Base-by-base conservation (phyloP, 768 basidiomycete species). In the Lactarius deliciosus region DNA sequence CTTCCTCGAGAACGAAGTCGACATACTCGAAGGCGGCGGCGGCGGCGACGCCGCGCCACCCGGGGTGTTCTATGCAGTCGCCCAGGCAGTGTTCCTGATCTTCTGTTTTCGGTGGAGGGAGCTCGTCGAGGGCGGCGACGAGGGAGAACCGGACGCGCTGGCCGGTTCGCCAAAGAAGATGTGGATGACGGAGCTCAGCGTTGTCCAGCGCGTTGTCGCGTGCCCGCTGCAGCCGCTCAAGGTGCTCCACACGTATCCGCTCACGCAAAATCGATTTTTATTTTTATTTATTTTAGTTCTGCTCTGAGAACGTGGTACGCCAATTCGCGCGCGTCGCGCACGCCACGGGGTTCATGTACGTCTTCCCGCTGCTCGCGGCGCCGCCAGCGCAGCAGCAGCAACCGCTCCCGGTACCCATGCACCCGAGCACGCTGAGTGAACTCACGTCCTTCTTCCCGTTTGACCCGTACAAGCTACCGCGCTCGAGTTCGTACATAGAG, bases 41-140 rank as follows among this genome's bases (percentile, higher is more conserved):
- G 74, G 70, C 59, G 75, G 69, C 57, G 73, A 72, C 43, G 77
- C 78, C 57, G 74, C 77, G 6, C 79, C 81, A n/a, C 79, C 90
- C 71, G 85, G 83, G 32, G 84, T 96, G 22, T 98, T 98, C 74
- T 98, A 98, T 75, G 94, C 96, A 2, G 90, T 96, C 38, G 79
- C 87, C 0, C 97, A 98, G 73, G 89, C 96, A 0, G 86, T 95
- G 11, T 96, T 99, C 75, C 83, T 98, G 69, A 94, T 99, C 69
- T 99, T 99, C 76, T 98, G 97, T 76, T 99, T 98, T 78, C 82
- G 97, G 13, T 98, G 96, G 96, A 80, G 92, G 67, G 97, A 98
- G 70, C 78, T 98, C 41, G 75, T 85, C 50, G 81, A 85, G 16
- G 89, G 88, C 6, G 81, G 79, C 28, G 83, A 81, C 28, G 83